Conservation (phyloP, 345 rosid genomes). For the Noccaea caerulescens region DNA sequence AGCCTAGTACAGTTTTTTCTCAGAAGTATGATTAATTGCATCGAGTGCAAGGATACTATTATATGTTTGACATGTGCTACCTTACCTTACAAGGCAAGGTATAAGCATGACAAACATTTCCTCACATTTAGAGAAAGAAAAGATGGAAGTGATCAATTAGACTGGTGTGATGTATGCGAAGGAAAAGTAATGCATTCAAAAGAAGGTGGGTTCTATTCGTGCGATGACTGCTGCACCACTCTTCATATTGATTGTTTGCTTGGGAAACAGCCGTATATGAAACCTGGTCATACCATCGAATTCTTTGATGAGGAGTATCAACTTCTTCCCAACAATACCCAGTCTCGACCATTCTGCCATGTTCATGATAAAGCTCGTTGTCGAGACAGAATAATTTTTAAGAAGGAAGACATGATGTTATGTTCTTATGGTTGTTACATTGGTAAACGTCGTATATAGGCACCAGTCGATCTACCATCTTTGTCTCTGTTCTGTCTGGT, state of each 20-base stretch:
- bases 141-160: no score
- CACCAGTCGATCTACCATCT: no score
- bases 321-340: background rate
- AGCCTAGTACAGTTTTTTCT: no score
- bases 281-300: background rate
- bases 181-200: no score
- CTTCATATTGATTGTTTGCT: constrained; percentile 27
- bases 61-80: background rate
- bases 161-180: no score
- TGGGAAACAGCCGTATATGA: background rate
- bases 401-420: background rate
- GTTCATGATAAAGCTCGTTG: background rate
- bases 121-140: background rate
- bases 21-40: no score
- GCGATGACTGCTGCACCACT: background rate
- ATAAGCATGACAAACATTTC: background rate
- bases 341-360: constrained; percentile 10
- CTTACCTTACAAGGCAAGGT: background rate
- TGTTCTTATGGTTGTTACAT: background rate
- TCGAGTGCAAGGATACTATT: background rate
- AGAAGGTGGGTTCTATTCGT: no score
- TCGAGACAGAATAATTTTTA: background rate
- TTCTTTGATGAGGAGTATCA: background rate
- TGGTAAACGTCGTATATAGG: no score
- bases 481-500: no score